These are phyloP conservation scores for Annulohypoxylon stygium DNA, from an alignment of 495 filamentous ascomycete species.

Conservation along the genomic window DNA sequence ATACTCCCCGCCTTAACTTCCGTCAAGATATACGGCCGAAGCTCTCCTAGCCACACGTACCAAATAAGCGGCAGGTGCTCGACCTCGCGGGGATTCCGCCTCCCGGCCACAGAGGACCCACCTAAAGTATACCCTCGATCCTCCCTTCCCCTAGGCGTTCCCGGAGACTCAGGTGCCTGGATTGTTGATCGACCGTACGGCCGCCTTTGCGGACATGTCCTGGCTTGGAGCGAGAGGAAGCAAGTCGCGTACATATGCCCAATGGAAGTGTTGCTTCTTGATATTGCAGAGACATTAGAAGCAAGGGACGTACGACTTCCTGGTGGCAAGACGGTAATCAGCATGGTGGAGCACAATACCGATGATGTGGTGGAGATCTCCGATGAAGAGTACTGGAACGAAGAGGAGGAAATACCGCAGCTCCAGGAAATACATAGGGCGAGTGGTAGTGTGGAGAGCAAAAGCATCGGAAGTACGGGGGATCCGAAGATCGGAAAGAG, in stretches of 20 bases:
- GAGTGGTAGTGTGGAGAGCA: not conserved
- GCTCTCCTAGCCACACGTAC: constrained; percentile 84
- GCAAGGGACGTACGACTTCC: constrained; percentile 68
- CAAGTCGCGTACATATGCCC: constrained; percentile 89
- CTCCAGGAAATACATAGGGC: constrained; percentile 14
- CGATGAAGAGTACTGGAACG: constrained; percentile 34
- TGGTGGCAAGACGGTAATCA: constrained; percentile 52
- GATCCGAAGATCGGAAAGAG: constrained; percentile 18
- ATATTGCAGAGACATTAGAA: constrained; percentile 82
- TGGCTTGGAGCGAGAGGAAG: constrained; percentile 84
- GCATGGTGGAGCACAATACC: not conserved
- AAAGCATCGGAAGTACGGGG: not conserved
- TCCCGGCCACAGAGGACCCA: constrained; percentile 39
- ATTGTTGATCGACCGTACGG: constrained; percentile 84
- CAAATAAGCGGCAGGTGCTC: constrained; percentile 72
- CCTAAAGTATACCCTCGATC: constrained; percentile 33
- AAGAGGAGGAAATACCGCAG: constrained; percentile 31
- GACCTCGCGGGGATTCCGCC: constrained; percentile 18
- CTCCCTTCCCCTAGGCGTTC: constrained; percentile 67
- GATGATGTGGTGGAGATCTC: constrained; percentile 44
- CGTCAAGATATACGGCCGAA: constrained; percentile 84
- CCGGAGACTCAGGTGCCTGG: constrained; percentile 95
- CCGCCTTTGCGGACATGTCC: constrained; percentile 88
- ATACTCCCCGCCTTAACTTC: constrained; percentile 81
- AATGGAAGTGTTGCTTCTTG: constrained; percentile 89